Evolutionary conservation across 2,329 filamentous ascomycete genomes (phyloP).

Genomic region (Drechslera avenae): DNA sequence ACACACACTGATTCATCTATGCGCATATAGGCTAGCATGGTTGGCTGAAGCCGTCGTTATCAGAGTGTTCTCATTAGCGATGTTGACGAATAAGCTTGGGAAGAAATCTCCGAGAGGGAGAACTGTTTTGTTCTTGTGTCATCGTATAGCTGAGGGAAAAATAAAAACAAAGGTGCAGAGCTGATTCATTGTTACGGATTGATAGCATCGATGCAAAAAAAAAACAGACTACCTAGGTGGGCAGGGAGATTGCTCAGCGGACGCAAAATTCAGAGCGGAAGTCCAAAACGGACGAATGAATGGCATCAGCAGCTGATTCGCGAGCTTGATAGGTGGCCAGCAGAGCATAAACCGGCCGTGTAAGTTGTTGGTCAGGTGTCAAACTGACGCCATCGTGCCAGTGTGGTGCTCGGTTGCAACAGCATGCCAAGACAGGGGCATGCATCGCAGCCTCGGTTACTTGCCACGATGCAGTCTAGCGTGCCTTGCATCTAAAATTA

Average conservation of each 20-base stretch:
- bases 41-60: background rate
- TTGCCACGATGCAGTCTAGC: conserved; percentile 7
- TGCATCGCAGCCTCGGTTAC: conserved; percentile 18
- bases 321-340: background rate
- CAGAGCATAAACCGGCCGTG: background rate
- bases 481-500: conserved; percentile 33
- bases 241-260: background rate
- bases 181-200: background rate
- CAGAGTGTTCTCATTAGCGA: background rate
- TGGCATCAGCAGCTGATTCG: background rate
- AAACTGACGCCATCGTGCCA: background rate
- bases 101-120: too few species aligned
- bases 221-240: too few species aligned
- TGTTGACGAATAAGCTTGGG: background rate
- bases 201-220: background rate
- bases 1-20: too few species aligned
- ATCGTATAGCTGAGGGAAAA: too few species aligned
- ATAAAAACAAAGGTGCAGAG: background rate
- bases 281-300: too few species aligned
- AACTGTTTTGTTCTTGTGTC: too few species aligned
- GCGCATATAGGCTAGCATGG: too few species aligned
- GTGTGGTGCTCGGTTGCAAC: conserved; percentile 1
- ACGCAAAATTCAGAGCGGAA: background rate
- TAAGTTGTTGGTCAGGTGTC: background rate
- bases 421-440: conserved; percentile 13